A percentile compares a stretch with the other conserved stretches of the same genome.
phyloP scores from a whole-genome alignment of 2,329 filamentous ascomycete species.

The Microcyclosporella mali region DNA sequence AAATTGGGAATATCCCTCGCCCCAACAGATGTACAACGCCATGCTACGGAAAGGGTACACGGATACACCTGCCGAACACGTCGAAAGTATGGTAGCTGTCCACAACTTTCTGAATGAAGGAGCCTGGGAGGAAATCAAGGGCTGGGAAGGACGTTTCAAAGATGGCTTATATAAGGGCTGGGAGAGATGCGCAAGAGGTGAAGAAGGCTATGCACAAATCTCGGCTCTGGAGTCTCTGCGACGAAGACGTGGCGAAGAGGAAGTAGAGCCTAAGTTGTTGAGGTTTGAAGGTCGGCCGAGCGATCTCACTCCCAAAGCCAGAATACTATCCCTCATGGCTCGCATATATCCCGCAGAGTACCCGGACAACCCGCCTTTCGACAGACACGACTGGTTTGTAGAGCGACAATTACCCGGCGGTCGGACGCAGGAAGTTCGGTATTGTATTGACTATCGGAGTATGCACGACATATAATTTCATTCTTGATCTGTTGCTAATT shows the following conservation, averaged over 20 bases:
- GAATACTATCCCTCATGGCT: conserved; percentile 73
- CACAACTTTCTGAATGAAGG: conserved; percentile 99
- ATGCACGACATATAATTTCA: too few species aligned
- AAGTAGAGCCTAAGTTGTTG: conserved; percentile 62
- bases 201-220: conserved; percentile 28
- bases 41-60: conserved; percentile 93
- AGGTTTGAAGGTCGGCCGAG: conserved; percentile 84
- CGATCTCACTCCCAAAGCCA: conserved; percentile 86
- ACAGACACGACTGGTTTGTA: conserved; percentile 96
- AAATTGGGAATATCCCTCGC: conserved; percentile 96
- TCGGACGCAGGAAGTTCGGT: conserved; percentile 70
- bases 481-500: conserved; percentile 34
- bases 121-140: conserved; percentile 90
- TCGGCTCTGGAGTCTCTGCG: conserved; percentile 22
- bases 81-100: conserved; percentile 94
- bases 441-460: conserved; percentile 67
- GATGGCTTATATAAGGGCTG: conserved; percentile 56
- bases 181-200: conserved; percentile 29
- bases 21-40: conserved; percentile 99
- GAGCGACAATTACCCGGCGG: conserved; percentile 62
- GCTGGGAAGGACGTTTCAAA: conserved; percentile 84
- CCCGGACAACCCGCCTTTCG: conserved; percentile 78
- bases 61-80: conserved; percentile 85
- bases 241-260: conserved; percentile 13
- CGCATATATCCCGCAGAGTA: conserved; percentile 74